These are phyloP conservation scores for Candida jianshihensis DNA, from an alignment of 805 yeast species.

Conservation along the genomic window DNA sequence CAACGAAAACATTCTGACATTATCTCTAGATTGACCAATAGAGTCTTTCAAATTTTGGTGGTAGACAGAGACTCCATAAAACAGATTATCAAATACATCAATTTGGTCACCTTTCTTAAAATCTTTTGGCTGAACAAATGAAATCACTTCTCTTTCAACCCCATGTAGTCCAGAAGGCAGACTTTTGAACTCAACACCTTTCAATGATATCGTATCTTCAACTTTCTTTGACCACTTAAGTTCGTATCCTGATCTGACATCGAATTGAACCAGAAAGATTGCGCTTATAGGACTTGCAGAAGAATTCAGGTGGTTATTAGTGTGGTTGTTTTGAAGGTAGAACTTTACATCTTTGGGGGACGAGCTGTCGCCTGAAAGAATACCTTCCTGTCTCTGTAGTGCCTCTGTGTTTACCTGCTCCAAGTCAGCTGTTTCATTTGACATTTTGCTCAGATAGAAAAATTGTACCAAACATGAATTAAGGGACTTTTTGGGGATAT, in stretches of 20 bases:
- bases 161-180: constrained; percentile 66
- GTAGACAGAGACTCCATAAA: constrained; percentile 47
- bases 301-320: not conserved
- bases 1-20: constrained; percentile 56
- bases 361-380: constrained; percentile 1
- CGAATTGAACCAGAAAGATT: constrained; percentile 44
- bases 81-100: constrained; percentile 13
- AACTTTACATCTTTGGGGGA: constrained; percentile 3
- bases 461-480: too few relatives aligned
- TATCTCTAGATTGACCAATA: constrained; percentile 27
- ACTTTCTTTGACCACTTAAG: constrained; percentile 35
- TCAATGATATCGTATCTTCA: constrained; percentile 24
- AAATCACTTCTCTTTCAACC: constrained; percentile 41
- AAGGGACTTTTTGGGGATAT: too few relatives aligned
- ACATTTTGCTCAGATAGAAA: too few relatives aligned
- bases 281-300: constrained; percentile 29
- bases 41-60: constrained; percentile 35
- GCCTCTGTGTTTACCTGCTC: not conserved
- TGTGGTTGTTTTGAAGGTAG: constrained; percentile 4
- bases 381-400: not conserved
- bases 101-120: constrained; percentile 10
- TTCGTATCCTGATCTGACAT: constrained; percentile 43
- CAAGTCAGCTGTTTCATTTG: too few relatives aligned
- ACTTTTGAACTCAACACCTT: constrained; percentile 53
- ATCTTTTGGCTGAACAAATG: constrained; percentile 35